Evolutionary conservation across 257 asterid species (phyloP).

Genomic region (Haberlea rhodopensis): DNA sequence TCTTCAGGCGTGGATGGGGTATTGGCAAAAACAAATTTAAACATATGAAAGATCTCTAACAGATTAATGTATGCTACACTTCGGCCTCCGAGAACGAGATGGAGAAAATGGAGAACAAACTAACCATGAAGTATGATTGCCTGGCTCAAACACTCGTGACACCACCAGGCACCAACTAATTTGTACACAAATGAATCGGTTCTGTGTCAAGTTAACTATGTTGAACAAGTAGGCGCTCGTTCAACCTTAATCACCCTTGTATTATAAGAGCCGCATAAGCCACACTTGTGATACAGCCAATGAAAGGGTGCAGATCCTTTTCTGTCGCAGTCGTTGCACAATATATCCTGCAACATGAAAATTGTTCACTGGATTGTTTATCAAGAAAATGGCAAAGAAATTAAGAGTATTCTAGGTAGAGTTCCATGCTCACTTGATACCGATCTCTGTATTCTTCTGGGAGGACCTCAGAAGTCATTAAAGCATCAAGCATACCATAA

Average conservation of each 20-base stretch:
- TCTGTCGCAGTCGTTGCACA: conserved; percentile 85
- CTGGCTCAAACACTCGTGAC: neutral
- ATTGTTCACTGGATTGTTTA: neutral
- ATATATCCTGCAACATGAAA: conserved; percentile 54
- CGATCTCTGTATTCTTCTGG: conserved; percentile 88
- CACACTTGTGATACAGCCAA: conserved; percentile 94
- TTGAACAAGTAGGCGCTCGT: conserved; percentile 49
- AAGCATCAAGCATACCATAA: conserved; percentile 95
- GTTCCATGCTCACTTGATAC: conserved; percentile 54
- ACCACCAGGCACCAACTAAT: neutral
- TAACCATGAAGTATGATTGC: neutral
- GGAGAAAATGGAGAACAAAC: neutral
- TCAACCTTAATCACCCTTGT: conserved; percentile 87
- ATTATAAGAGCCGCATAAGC: conserved; percentile 77
- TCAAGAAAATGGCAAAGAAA: neutral
- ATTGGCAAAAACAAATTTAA: neutral
- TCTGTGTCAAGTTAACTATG: conserved; percentile 31
- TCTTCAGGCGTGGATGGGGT: neutral
- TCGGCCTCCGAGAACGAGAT: neutral
- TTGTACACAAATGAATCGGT: neutral
- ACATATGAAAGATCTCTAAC: too few species aligned
- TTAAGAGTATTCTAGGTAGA: neutral
- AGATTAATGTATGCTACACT: too few species aligned
- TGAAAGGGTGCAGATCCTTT: conserved; percentile 81
- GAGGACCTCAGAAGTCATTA: conserved; percentile 88